Evolutionary conservation across 768 basidiomycete species (phyloP).

Genomic region (Termitomyces sp.): DNA sequence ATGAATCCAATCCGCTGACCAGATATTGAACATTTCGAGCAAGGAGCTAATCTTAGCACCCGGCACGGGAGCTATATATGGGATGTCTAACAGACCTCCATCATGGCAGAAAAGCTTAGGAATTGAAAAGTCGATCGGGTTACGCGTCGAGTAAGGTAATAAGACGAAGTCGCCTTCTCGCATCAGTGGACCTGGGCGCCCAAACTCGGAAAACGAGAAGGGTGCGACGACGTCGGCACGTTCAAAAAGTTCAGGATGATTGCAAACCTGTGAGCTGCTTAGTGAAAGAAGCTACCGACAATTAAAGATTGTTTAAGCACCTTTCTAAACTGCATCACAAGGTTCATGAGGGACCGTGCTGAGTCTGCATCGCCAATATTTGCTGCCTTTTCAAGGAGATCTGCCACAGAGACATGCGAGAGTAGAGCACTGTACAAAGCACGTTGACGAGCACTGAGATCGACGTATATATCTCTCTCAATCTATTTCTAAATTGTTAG

Average conservation of each 20-base stretch:
- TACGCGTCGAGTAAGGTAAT: conserved; percentile 81
- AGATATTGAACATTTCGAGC: conserved; percentile 78
- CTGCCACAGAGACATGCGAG: conserved; percentile 91
- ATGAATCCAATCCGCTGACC: conserved; percentile 80
- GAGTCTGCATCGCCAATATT: conserved; percentile 88
- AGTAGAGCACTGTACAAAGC: conserved; percentile 84
- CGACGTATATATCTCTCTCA: conserved; percentile 92
- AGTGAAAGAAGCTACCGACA: background rate
- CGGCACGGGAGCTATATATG: conserved; percentile 43
- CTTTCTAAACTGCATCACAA: conserved; percentile 99
- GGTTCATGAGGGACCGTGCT: conserved; percentile 93
- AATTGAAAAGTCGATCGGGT: conserved; percentile 74
- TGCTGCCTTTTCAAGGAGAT: conserved; percentile 89
- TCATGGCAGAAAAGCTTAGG: conserved; percentile 76
- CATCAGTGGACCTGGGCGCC: conserved; percentile 71
- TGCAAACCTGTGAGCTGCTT: conserved; percentile 65
- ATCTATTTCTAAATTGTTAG: conserved; percentile 48
- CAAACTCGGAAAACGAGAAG: conserved; percentile 82
- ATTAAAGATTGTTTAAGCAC: conserved; percentile 30
- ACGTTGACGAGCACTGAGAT: conserved; percentile 89
- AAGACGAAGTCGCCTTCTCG: conserved; percentile 85
- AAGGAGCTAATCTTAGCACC: conserved; percentile 51
- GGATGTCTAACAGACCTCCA: conserved; percentile 65
- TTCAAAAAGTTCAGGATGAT: conserved; percentile 97
- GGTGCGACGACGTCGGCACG: conserved; percentile 94